phyloP scores from a whole-genome alignment of 176 grass and related monocot species.

The Areca catechu region DNA sequence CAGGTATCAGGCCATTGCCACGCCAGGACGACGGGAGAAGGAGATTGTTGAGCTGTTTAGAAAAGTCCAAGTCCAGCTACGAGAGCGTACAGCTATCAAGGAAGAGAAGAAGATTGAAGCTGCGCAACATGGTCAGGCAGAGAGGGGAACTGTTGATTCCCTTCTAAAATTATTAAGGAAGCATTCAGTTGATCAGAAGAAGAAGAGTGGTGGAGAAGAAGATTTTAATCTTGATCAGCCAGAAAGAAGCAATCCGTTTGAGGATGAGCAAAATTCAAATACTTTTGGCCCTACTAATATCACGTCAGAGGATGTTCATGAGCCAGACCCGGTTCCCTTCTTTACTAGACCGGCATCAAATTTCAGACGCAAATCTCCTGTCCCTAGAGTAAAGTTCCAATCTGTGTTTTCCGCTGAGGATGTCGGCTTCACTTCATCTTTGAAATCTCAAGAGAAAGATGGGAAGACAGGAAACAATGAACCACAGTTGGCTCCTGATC shows the following conservation, averaged over 20 bases:
- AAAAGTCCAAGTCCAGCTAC: constrained; percentile 61
- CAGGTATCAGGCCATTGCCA: constrained; percentile 29
- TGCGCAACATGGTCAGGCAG: constrained; percentile 39
- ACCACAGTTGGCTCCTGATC: constrained; percentile 9
- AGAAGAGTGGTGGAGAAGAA: constrained; percentile 21
- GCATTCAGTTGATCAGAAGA: constrained; percentile 45
- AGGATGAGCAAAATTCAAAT: constrained; percentile 31
- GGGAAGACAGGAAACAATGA: constrained; percentile 25
- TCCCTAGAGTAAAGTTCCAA: constrained; percentile 40
- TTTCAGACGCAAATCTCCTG: neutral
- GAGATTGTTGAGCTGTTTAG: constrained; percentile 72
- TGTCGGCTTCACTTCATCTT: neutral
- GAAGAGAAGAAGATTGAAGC: constrained; percentile 61
- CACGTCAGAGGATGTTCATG: constrained; percentile 19
- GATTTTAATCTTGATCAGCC: constrained; percentile 32
- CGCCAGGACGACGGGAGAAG: constrained; percentile 49
- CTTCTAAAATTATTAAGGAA: constrained; percentile 62
- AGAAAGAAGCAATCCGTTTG: constrained; percentile 33
- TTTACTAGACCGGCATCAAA: constrained; percentile 13
- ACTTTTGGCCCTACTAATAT: constrained; percentile 24
- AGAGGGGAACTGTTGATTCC: constrained; percentile 49
- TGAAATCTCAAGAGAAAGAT: constrained; percentile 6
- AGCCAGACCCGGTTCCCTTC: constrained; percentile 2
- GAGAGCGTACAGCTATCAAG: constrained; percentile 26
- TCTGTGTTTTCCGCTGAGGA: constrained; percentile 11